Conservation (phyloP, 1,139 yeast species). For the Nakaseomyces sp. region DNA sequence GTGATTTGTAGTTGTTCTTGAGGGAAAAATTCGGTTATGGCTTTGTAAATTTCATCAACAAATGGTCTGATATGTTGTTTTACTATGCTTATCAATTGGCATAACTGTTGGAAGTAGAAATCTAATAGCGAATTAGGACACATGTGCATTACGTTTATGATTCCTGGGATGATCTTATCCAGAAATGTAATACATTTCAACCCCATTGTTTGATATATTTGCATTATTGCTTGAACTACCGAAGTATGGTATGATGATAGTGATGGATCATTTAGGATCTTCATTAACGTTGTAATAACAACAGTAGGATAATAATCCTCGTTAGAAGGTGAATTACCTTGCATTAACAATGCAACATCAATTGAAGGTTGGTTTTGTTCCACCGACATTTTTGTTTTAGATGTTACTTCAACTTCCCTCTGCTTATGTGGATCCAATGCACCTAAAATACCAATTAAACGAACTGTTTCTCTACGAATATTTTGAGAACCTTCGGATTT, state of each 20-base stretch:
- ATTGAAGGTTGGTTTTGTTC: conserved; percentile 85
- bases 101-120: conserved; percentile 81
- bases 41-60: conserved; percentile 62
- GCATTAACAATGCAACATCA: conserved; percentile 84
- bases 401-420: conserved; percentile 74
- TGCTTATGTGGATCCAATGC: conserved; percentile 95
- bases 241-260: conserved; percentile 80
- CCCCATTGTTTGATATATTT: conserved; percentile 82
- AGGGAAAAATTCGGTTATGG: conserved; percentile 67
- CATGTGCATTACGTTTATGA: conserved; percentile 73
- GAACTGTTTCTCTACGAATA: conserved; percentile 78
- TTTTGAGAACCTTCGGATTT: conserved; percentile 72
- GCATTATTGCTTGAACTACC: conserved; percentile 85
- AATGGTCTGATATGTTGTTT: conserved; percentile 85
- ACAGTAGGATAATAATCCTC: conserved; percentile 96
- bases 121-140: conserved; percentile 79
- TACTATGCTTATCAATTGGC: conserved; percentile 71
- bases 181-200: conserved; percentile 80
- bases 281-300: conserved; percentile 76
- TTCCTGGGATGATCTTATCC: conserved; percentile 81
- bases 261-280: conserved; percentile 75
- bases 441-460: conserved; percentile 84
- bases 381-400: conserved; percentile 51
- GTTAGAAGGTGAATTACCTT: conserved; percentile 86
- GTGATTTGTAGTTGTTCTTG: conserved; percentile 65